Base-by-base conservation (phyloP, 2,329 filamentous ascomycete genomes). In the Polychaeton citri region DNA sequence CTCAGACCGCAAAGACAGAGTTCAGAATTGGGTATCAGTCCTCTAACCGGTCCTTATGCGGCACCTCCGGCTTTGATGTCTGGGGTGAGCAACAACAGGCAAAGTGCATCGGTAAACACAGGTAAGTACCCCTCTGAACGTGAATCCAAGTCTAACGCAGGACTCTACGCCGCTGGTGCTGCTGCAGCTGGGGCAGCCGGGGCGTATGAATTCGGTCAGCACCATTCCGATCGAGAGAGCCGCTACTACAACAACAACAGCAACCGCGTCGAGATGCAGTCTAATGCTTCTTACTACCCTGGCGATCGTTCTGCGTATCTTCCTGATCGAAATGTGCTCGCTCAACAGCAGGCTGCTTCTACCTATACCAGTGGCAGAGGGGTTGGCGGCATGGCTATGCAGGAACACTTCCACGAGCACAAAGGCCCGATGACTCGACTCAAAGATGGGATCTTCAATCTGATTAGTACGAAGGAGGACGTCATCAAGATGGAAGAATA, bases 401-500 rank as follows among this genome's bases (percentile, higher is more conserved):
- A 28, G 7, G 24, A 31, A 28, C 18, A 35, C 42, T 41, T 33
- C 35, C 70, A 72, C 44, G 66, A 67, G 35, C 71, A 71, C 38
- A 63, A 63, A 31, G 73, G 73, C 0, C 69, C 75, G 0, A 59
- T 79, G 2, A 62, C 61, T 24, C 26, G 70, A 72, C 47, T 79
- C 68, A 62, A 77, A 69, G 70, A 74, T 66, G 49, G 75, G 72
- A 42, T 66, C 21, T 39, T 56, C 37, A 53, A 55, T 18, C 34
- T 56, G 12, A 48, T 56, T 10, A 49, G 49, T 4, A 46, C 42
- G 21, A 51, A 73, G 1, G 73, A 79, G 42, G 75, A 74, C n/a
- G 72, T 79, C 1, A 68, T 66, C 13, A 69, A 70, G 50, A 79
- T 76, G 59, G 75, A 79, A 53, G 74, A 78, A 49, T 79, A 79